Evolutionary conservation across 768 basidiomycete genomes (phyloP), one percentile per base, ranked within the genome.

Genomic region (Auricularia sp.): DNA sequence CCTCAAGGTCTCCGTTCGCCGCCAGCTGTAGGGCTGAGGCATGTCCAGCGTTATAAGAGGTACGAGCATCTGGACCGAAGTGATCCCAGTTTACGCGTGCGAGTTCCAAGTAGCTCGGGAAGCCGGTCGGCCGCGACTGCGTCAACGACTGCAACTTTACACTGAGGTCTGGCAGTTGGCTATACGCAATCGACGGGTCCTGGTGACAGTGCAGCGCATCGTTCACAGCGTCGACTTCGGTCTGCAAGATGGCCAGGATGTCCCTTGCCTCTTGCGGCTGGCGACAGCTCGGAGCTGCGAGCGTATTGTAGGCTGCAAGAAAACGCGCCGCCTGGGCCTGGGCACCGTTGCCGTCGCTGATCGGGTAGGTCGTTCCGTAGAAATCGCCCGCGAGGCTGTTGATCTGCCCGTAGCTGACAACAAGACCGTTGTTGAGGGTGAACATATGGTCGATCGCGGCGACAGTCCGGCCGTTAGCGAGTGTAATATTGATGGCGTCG

Each of bases 321-420:
- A 69, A 69, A 18, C 68, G 62, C 29, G 16, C 24, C 14, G 35
- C 4, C 29, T 63, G 67, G n/a, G 66, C 68, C 36, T 61, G 61
- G 1, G 36, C 59, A 36, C 29, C 58, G 11, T 18, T 13, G 16
- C 65, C 68, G 36, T 69, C 68, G 67, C 67, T 66, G 59, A 69
- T 69, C 11, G 68, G 67, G 11, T 64, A 45, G 3, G 11, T 16
- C 3, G 68, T 68, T 4, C 65, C 68, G 63, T 69, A 69, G 64
- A 69, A 67, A 61, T 69, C 68, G 13, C 67, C 67, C 10, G 68
- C 65, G 24, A 69, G 65, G 18, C 61, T 64, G 62, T 66, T 69
- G 67, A 69, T 69, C 45, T 69, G 65, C 7, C 68, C 68, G 62
- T 69, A 69, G 21, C 67, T 69, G 37, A 66, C 36, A 36, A 10